Conservation (phyloP, 495 filamentous ascomycete species). For the Eremomyces bilateralis region DNA sequence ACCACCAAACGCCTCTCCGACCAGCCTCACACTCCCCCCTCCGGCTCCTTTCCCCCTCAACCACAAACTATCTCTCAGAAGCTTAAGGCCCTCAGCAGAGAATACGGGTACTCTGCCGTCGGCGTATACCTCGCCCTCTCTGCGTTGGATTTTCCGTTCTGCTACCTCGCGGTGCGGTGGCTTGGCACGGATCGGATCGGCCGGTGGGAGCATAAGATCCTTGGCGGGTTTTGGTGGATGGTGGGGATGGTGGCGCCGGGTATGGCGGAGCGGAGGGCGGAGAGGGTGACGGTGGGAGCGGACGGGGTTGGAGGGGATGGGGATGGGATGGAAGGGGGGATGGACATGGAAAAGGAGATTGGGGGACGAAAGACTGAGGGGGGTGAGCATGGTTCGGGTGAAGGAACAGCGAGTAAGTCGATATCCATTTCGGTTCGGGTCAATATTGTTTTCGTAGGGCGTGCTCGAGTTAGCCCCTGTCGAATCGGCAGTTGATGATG, state of each 20-base stretch:
- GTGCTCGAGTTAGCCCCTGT: no score
- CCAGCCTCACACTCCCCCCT: no score
- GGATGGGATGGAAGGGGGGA: no score
- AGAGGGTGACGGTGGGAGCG: not conserved
- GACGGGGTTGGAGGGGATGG: not conserved
- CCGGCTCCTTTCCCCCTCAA: no score
- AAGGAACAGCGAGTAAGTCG: slow-evolving; percentile 6
- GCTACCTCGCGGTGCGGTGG: slow-evolving; percentile 63
- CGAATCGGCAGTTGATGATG: no score
- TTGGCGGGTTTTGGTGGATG: slow-evolving; percentile 19
- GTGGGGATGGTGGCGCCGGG: slow-evolving; percentile 27
- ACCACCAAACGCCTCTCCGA: slow-evolving; percentile 1
- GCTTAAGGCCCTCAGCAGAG: slow-evolving; percentile 18
- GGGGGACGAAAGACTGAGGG: slow-evolving; percentile 1
- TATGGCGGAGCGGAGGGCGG: slow-evolving; percentile 6
- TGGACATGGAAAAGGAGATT: slow-evolving; percentile 4
- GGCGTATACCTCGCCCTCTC: slow-evolving; percentile 72
- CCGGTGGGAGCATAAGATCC: slow-evolving; percentile 26
- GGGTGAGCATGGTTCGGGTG: slow-evolving; percentile 4
- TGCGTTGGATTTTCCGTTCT: slow-evolving; percentile 84
- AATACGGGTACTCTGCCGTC: slow-evolving; percentile 89
- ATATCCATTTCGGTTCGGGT: no score
- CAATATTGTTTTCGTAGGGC: no score
- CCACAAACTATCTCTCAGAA: not conserved
- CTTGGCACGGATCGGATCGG: slow-evolving; percentile 76